Evolutionary conservation across 2,329 filamentous ascomycete genomes (phyloP), one percentile per base, ranked within the genome.

Genomic region (Pseudopyrenochaeta lycopersici): DNA sequence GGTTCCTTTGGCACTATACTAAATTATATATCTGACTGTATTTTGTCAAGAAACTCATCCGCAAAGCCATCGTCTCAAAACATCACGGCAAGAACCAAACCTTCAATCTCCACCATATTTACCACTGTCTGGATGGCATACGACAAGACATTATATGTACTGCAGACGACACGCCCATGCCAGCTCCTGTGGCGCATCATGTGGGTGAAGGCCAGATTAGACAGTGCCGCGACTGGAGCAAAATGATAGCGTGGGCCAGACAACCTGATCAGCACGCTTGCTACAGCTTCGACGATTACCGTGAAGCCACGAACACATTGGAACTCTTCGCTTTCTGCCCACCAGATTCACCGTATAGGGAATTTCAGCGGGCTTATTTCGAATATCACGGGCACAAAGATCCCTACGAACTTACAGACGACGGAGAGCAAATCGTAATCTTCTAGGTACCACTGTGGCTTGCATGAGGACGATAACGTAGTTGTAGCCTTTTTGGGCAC

Each of bases 121-220:
- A 70, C 31, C 72, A 74, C 42, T 75, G 71, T 42, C 46, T 74
- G 9, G 71, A 74, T 40, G 65, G 65, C 9, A 46, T 75, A 11
- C 64, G 72, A 41, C 71, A 74, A 59, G 67, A 73, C 44, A 66
- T 74, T 50, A 68, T 74, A 54, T 75, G 72, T 33, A 61, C 58
- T 32, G 72, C 70, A 17, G 72, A 75, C 44, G 72, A 74, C 51
- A 75, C 72, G 4, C 72, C 71, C 1, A 71, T 74, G 70, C 65
- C 71, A 12, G 70, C 70, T 29, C 50, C 63, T 17, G 36, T 54
- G 7, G 56, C 54, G 2, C 64, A 64, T 36, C 62, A 68, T 17
- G 55, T 68, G 17, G 70, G 68, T 21, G 63, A 70, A 29, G 69
- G 64, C 2, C 71, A 72, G 32, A 27, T 70, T 23, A 66, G 71